Evolutionary conservation across 2,329 filamentous ascomycete genomes (phyloP), one percentile per base, ranked within the genome.

Genomic region (Sphaerostilbella broomeana): DNA sequence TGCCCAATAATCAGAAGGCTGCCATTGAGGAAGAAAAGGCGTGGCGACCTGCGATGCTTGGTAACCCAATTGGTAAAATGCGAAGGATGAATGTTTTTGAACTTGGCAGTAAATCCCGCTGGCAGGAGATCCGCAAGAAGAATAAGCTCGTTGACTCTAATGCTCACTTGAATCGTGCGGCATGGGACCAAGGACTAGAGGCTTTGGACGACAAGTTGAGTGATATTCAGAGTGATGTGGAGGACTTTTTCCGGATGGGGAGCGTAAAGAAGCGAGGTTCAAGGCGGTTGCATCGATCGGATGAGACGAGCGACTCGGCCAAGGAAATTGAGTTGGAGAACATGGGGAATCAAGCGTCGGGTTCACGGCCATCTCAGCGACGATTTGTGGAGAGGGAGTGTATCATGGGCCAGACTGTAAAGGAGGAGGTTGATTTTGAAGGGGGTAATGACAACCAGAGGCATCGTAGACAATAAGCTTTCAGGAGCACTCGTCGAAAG

Each of bases 41-140:
- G 32, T 87, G 80, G 82, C 75, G 75, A 42, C 79, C 84, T 1
- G 69, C 80, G 19, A 74, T 87, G 47, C 76, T 86, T 54, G 83
- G 84, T 10, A 82, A 84, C 53, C 82, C 84, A 10, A 77, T 75
- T 30, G 76, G 80, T 32, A 81, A 78, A 58, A 76, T 73, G 52
- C 71, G 84, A 35, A 72, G 79, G 44, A 78, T 88, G 70, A 86
- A 77, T 54, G 57, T 86, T 17, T 64, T 89, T 12, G 84, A 89
- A 57, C 62, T 85, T 43, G 84, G 84, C 0, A 62, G 65, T 24
- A 65, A 82, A 67, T 81, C 73, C 35, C 67, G 84, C 27, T 89
- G 81, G 79, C 82, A 75, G 17, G 83, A 87, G 58, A 86, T 89
- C 44, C 67, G 76, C 44, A 70, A 63, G 48, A 73, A 69, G 53